A percentile compares a stretch with the other conserved stretches of the same genome.
phyloP scores from a whole-genome alignment of 2,329 filamentous ascomycete genomes.

The Alternaria ventricosa region DNA sequence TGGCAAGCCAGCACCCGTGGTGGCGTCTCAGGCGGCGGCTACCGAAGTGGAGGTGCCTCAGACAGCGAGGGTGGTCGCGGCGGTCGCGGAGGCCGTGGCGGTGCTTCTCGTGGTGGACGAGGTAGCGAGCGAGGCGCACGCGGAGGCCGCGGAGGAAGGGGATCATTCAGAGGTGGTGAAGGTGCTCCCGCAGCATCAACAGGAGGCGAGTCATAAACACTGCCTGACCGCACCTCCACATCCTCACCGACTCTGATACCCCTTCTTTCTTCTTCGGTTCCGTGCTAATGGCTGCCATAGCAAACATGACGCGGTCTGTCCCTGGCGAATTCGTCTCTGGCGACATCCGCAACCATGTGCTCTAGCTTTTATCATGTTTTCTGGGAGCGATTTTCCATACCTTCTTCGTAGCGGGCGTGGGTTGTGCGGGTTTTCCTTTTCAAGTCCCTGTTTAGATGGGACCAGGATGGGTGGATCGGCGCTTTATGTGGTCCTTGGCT shows the following conservation, averaged over 20 bases:
- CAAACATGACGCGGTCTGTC: slow-evolving; percentile 1
- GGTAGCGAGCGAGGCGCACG: slow-evolving; percentile 53
- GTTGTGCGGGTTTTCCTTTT: slow-evolving; percentile 23
- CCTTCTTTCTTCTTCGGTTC: slow-evolving; percentile 31
- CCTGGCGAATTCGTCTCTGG: background rate
- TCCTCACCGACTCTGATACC: slow-evolving; percentile 41
- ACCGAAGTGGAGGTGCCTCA: slow-evolving; percentile 81
- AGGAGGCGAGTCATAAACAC: slow-evolving; percentile 47
- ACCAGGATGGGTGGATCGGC: background rate
- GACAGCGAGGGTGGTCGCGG: slow-evolving; percentile 74
- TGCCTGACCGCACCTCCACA: slow-evolving; percentile 14
- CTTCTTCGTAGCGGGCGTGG: slow-evolving; percentile 38
- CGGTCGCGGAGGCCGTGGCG: slow-evolving; percentile 59
- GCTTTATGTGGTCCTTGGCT: slow-evolving; percentile 10
- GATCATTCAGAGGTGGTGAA: slow-evolving; percentile 41
- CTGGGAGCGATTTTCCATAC: slow-evolving; percentile 6
- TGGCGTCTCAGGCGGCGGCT: slow-evolving; percentile 71
- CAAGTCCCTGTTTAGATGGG: slow-evolving; percentile 3
- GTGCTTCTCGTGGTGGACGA: slow-evolving; percentile 57
- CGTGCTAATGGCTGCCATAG: slow-evolving; percentile 12
- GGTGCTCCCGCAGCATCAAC: slow-evolving; percentile 44
- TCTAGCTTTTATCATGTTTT: slow-evolving; percentile 22
- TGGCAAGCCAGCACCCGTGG: slow-evolving; percentile 71
- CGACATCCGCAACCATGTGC: slow-evolving; percentile 3
- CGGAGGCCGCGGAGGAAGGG: slow-evolving; percentile 51